These are phyloP conservation scores for Chalciporus chontae DNA, from an alignment of 768 basidiomycete genomes.

Conservation along the genomic window DNA sequence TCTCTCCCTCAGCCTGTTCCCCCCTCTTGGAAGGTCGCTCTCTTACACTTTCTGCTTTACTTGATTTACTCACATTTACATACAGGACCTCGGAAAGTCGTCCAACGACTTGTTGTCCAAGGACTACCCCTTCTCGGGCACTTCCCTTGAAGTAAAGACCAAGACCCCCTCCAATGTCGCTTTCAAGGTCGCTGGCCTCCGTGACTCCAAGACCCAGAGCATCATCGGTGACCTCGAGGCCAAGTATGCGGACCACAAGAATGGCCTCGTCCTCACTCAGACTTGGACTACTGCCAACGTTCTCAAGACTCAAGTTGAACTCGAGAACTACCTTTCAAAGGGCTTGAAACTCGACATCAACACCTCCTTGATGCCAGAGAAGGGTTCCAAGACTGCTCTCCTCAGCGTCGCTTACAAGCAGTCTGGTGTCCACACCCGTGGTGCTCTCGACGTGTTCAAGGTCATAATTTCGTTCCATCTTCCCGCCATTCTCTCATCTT, in stretches of 20 bases:
- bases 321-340: constrained; percentile 96
- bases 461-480: constrained; percentile 38
- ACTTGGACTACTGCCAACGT: constrained; percentile 94
- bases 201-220: constrained; percentile 65
- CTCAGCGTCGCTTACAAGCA: constrained; percentile 91
- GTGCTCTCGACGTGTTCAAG: constrained; percentile 91
- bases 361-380: constrained; percentile 82
- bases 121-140: constrained; percentile 83
- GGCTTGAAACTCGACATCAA: constrained; percentile 94
- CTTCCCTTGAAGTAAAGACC: constrained; percentile 81
- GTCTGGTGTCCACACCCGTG: constrained; percentile 90
- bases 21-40: constrained; percentile 87
- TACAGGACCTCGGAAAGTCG: constrained; percentile 92
- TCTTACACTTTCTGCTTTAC: neutral
- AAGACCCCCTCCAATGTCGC: constrained; percentile 83
- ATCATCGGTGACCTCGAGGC: constrained; percentile 93
- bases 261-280: constrained; percentile 92
- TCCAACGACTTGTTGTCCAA: constrained; percentile 90
- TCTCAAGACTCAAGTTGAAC: constrained; percentile 87
- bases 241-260: constrained; percentile 88
- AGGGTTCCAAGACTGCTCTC: constrained; percentile 80
- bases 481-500: constrained; percentile 1
- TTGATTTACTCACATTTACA: constrained; percentile 1
- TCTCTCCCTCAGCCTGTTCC: constrained; percentile 94
- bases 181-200: constrained; percentile 89